Base-by-base conservation (phyloP, 2,329 filamentous ascomycete genomes). In the Cadophora malorum region DNA sequence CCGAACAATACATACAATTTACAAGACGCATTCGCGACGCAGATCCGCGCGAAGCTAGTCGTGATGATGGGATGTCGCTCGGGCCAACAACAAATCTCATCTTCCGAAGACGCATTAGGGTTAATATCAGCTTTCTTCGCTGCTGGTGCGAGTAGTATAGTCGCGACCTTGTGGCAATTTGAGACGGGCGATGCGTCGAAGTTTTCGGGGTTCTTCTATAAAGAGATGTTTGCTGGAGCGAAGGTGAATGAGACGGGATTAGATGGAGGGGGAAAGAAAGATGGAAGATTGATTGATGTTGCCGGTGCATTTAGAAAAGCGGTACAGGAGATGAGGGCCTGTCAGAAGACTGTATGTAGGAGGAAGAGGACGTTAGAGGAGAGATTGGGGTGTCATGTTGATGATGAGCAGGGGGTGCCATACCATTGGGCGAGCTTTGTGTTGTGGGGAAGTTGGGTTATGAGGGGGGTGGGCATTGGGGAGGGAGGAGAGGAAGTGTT, bases 401-500 rank as follows among this genome's bases (percentile, higher is more conserved):
- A 23, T 31, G 53, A 58, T 31, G 53, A 58, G 53, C 53, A 58
- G 53, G 33, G 19, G 1, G 31, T 16, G 5, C 53, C 53, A 21
- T 59, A 59, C 25, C 33, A 59, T 59, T 59, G 55, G 55, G 55
- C 55, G n/a, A 41, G 55, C 14, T 59, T 41, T 25, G 55, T 59
- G 7, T 25, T 59, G 55, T 59, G 55, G 55, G 55, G 55, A 6
- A 59, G 55, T 59, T 59, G 55, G 55, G 55, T 41, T 41, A 14
- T 41, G 55, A 41, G 33, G 35, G 55, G 55, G 41, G 19, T 38
- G 23, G 55, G 55, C 7, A 31, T 1, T 14, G 55, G 19, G n/a
- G 55, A 41, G 33, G 55, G 8, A 14, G 12, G 31, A 38, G 53
- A 9, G 31, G 19, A 49, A 21, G 45, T 21, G 19, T 49, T 49